Base-by-base conservation (phyloP, 805 yeast species). In the Candida dajiaensis region DNA sequence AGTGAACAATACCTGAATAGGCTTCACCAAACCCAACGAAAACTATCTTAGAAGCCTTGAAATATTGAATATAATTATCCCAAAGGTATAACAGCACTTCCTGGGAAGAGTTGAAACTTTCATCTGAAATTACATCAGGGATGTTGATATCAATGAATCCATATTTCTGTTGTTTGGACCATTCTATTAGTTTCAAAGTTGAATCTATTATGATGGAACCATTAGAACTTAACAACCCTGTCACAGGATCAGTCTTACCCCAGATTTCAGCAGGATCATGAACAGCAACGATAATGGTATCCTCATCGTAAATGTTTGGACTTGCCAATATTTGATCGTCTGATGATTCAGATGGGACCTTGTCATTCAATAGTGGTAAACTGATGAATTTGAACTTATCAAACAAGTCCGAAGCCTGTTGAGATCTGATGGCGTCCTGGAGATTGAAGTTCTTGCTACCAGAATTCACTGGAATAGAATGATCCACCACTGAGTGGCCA, bases 231-330 rank as follows among this genome's bases (percentile, higher is more conserved):
- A 92, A 77, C 42, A 77, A 72, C 8, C 98, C 98, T 10, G 85
- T 79, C 6, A 81, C 65, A 0, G 96, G 87, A 61, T 89, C 89
- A 36, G 83, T 69, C 53, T 83, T 80, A 2, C 95, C 96, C 96
- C 96, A 89, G 7, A 94, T 75, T 49, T 89, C 90, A 7, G 97
- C 87, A 3, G 97, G 88, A 58, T 90, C 98, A 64, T 90, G 98
- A 18, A 90, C 79, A 7, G 87, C 63, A 9, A 92, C 69, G 10
- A 89, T 68, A 6, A 90, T 65, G 7, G 84, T 78, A n/a, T 78
- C 75, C 35, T 81, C 68, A 12, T 77, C 76, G 61, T 79, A 79
- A 22, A 90, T 75, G 46, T 79, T 75, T 11, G 88, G 82, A 13
- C 90, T 76, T n/a, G 90, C 82, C 41, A 88, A 60, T 12, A 83